A percentile compares a stretch with the other conserved stretches of the same genome.
phyloP scores from a whole-genome alignment of 441 rosid species.

The Macaranga tanarius region DNA sequence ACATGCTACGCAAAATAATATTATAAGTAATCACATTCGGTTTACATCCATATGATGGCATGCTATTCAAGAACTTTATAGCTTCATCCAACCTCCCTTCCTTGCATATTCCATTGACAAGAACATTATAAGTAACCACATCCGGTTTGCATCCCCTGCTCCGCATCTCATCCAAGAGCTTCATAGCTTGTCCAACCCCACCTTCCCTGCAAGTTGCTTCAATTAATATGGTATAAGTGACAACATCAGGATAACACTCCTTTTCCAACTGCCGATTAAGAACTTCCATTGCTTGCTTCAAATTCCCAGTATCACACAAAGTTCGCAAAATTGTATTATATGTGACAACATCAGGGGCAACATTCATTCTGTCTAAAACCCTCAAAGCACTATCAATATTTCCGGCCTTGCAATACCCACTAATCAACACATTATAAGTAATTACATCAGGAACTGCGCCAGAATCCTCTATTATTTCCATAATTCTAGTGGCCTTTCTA shows the following conservation, averaged over 20 bases:
- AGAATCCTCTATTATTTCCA: slow-evolving; percentile 78
- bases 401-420: slow-evolving; percentile 82
- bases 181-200: slow-evolving; percentile 84
- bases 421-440: slow-evolving; percentile 72
- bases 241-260: slow-evolving; percentile 72
- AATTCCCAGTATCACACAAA: slow-evolving; percentile 68
- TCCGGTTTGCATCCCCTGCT: slow-evolving; percentile 77
- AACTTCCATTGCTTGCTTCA: slow-evolving; percentile 80
- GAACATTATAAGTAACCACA: slow-evolving; percentile 80
- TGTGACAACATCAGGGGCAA: slow-evolving; percentile 77
- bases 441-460: slow-evolving; percentile 80
- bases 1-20: slow-evolving; percentile 76
- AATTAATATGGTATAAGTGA: slow-evolving; percentile 79
- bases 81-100: slow-evolving; percentile 88
- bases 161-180: slow-evolving; percentile 87
- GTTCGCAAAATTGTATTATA: slow-evolving; percentile 74
- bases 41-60: slow-evolving; percentile 68
- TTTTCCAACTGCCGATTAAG: slow-evolving; percentile 59
- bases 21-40: slow-evolving; percentile 84
- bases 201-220: slow-evolving; percentile 83
- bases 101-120: slow-evolving; percentile 82
- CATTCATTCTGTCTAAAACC: slow-evolving; percentile 67
- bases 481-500: slow-evolving; percentile 57
- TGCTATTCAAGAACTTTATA: slow-evolving; percentile 61
- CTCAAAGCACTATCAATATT: slow-evolving; percentile 65